Base-by-base conservation (phyloP, 1,284 basidiomycete genomes). In the Heterobasidion parviporum region DNA sequence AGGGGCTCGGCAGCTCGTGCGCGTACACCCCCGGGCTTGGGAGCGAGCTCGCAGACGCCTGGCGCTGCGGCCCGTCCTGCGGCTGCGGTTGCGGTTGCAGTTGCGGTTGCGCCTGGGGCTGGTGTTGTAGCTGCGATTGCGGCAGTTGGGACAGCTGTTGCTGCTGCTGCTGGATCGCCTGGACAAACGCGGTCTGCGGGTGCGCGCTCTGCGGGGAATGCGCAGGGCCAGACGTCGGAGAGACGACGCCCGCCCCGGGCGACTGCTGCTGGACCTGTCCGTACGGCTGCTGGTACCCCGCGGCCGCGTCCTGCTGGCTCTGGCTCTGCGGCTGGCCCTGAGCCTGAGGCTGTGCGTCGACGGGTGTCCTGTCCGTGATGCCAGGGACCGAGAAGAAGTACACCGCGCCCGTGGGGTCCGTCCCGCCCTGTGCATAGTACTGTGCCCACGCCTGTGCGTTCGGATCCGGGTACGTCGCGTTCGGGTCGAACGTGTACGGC, bases 371-470 rank as follows among this genome's bases (percentile, higher is more conserved):
- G 54, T 79, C 81, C 58, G 78, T 85, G 50, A 90, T 73, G 3
- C 87, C 87, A 7, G 87, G 88, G 2, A 90, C 80, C 3, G 80
- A 82, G 54, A 85, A 67, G 63, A 90, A 90, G 69, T 90, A 90
- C 38, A 90, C 83, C 9, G 82, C 73, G 7, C 88, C 88, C 2
- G 84, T 80, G 0, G 74, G 68, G 60, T 89, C 88, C 43, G 69
- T 80, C 3, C 88, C 87, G 32, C 88, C 88, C 56, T 85, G 80
- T 0, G 82, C 81, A 63, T 90, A 90, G 66, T 90, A 92, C 60
- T 82, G 78, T 4, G 87, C 89, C 89, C 88, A 91, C 0, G 85
- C 85, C 62, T 89, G 86, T 8, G 83, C 87, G 60, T 88, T 88
- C 41, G 81, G 77, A 63, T 90, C 87, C 5, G 79, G 66, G 62